Base-by-base conservation (phyloP, 164 flowering plant genomes). In the Cinnamomum chago region DNA sequence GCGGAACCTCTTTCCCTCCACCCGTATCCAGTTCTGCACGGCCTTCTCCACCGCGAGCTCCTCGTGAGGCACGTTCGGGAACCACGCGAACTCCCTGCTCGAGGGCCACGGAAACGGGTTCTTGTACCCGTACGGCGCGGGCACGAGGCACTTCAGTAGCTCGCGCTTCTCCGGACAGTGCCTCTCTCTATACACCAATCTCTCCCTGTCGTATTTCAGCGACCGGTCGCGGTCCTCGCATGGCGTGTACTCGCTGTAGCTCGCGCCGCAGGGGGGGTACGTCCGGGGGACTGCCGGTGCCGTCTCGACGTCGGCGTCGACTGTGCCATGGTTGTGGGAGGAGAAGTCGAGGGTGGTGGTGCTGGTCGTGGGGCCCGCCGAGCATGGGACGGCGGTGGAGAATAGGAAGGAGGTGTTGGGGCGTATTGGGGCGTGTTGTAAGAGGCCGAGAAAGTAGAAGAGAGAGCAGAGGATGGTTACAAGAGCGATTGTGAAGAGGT, bases 21-120 rank as follows among this genome's bases (percentile, higher is more conserved):
- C 82, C 73, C 81, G 79, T 62, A 96, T 89, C 99, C 99, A 95
- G 72, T 93, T 92, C 92, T 93, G 99, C 2, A 76, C 84, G 75
- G 92, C 92, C 68, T 95, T 95, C 84, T 89, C 96, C 62, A 89
- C 91, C 17, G 91, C 88, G 75, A 95, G 73, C 78, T 85, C 84
- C 77, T 87, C 88, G 72, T 91, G 94, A 28, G 99, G 99, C 67
- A 89, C 99, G 68, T 95, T 95, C 5, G 91, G 88, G 75, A 79
- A 93, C 99, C 99, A 93, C 23, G 79, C 97, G 68, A 67, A 74
- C 25, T 87, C 91, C 23, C 95, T 72, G 75, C 99, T 91, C 83
- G 76, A 81, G 73, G 99, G 99, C 99, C 99, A 93, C 76, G 84
- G 30, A 20, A 92, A 85, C 76, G 98, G 97, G 33, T 75, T 76